Percentiles rank a stretch among this genome's conserved stretches.
Conservation (phyloP, 805 yeast species). For the Candida suzukii region DNA sequence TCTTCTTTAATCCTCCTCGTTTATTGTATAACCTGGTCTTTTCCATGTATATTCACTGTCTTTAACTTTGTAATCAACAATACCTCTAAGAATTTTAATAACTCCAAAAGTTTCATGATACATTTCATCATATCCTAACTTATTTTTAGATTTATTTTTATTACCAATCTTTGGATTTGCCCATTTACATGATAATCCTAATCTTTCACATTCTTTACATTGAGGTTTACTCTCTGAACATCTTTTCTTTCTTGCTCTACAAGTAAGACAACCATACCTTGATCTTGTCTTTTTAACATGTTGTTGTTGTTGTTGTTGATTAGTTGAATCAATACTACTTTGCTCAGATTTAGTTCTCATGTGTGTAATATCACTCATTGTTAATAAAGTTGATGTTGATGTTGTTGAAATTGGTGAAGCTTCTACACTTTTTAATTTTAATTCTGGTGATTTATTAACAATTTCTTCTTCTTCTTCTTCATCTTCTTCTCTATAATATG, state of each 20-base stretch:
- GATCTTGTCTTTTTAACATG: constrained; percentile 14
- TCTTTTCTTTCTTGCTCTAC: constrained; percentile 34
- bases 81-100: constrained; percentile 17
- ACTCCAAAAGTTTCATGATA: constrained; percentile 17
- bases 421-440: too few species aligned
- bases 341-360: too few species aligned
- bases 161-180: constrained; percentile 15
- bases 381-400: too few species aligned
- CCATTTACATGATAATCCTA: constrained; percentile 18
- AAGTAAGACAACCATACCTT: constrained; percentile 27
- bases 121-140: constrained; percentile 16
- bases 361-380: too few species aligned
- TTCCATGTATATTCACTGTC: constrained; percentile 11
- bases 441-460: too few species aligned
- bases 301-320: too few species aligned
- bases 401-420: too few species aligned
- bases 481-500: too few species aligned
- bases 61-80: constrained; percentile 15
- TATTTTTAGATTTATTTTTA: constrained; percentile 16
- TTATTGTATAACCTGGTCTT: constrained; percentile 1
- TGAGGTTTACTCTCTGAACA: constrained; percentile 35
- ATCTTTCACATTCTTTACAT: constrained; percentile 22
- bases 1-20: background rate
- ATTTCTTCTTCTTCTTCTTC: too few species aligned
- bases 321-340: too few species aligned